A percentile compares a stretch with the other conserved stretches of the same genome.
Evolutionary conservation across 1,139 yeast species (phyloP).

Genomic region (Nadsonia starkeyi-henricii): DNA sequence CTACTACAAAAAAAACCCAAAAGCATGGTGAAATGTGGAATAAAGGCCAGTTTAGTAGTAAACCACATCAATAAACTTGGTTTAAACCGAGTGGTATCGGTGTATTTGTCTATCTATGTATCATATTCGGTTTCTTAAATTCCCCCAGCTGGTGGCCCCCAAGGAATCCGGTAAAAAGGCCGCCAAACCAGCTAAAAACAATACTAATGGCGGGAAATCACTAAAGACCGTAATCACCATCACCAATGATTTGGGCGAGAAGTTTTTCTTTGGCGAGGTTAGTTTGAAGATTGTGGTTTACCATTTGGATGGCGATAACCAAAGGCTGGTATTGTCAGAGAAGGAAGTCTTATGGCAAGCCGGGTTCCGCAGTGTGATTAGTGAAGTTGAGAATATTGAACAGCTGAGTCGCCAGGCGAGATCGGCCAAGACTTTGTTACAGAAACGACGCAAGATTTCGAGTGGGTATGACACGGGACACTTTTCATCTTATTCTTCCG

Average conservation of each 20-base stretch:
- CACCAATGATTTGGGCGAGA: constrained; percentile 23
- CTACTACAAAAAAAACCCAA: too few relatives aligned
- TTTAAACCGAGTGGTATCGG: too few relatives aligned
- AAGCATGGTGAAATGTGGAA: too few relatives aligned
- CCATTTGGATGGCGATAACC: neutral
- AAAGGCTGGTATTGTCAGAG: neutral
- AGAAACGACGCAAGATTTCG: constrained; percentile 1
- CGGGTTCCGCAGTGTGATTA: constrained; percentile 8
- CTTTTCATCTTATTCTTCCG: neutral
- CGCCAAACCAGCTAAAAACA: neutral
- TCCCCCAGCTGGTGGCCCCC: neutral
- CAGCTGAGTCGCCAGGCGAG: constrained; percentile 1
- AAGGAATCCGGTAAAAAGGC: neutral
- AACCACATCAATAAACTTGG: too few relatives aligned
- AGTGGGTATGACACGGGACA: neutral
- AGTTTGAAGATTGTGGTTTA: constrained; percentile 6
- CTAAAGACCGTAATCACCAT: constrained; percentile 17
- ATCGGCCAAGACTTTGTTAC: neutral
- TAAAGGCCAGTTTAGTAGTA: too few relatives aligned
- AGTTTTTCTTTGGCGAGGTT: constrained; percentile 18
- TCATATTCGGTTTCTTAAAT: neutral
- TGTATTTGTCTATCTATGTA: neutral
- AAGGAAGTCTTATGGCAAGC: constrained; percentile 9
- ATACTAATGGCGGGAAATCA: neutral
- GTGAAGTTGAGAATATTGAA: neutral